These are phyloP conservation scores for Albophoma yamanashiensis DNA, from an alignment of 2,329 filamentous ascomycete species.

Conservation along the genomic window DNA sequence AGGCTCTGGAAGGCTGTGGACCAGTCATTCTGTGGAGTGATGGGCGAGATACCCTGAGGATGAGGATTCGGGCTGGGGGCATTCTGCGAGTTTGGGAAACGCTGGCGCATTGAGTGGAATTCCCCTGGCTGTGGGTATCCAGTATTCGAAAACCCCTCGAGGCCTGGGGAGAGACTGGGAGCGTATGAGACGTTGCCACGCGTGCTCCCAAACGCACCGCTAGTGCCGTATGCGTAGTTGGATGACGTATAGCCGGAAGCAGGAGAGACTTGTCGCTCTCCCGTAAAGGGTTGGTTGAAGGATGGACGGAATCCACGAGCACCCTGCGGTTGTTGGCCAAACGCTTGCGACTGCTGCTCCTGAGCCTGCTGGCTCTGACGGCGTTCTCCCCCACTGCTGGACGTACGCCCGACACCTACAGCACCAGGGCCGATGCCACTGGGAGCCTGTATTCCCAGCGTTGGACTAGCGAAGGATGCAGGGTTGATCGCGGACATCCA, in stretches of 20 bases:
- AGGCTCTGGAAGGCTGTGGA: conserved; percentile 55
- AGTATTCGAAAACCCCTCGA: conserved; percentile 18
- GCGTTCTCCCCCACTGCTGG: conserved; percentile 27
- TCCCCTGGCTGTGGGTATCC: conserved; percentile 26
- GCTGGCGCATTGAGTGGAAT: conserved; percentile 35
- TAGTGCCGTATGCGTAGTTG: conserved; percentile 23
- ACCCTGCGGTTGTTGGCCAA: conserved; percentile 23
- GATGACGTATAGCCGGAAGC: conserved; percentile 21
- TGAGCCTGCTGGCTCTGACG: conserved; percentile 35
- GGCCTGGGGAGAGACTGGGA: conserved; percentile 13
- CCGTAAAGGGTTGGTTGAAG: conserved; percentile 29
- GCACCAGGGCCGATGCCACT: conserved; percentile 56
- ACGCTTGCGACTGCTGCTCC: conserved; percentile 20
- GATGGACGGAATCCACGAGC: conserved; percentile 30
- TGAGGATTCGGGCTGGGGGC: conserved; percentile 23
- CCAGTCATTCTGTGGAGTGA: conserved; percentile 47
- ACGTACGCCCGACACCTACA: conserved; percentile 44
- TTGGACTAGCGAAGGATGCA: conserved; percentile 79
- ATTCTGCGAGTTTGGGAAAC: conserved; percentile 31
- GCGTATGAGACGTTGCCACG: conserved; percentile 18
- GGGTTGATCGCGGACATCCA: conserved; percentile 99
- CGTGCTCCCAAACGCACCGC: conserved; percentile 20
- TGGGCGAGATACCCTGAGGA: conserved; percentile 27
- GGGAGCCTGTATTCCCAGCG: conserved; percentile 59
- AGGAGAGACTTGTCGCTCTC: conserved; percentile 29